phyloP scores from a whole-genome alignment of 345 rosid genomes.

The Brassica carinata region DNA sequence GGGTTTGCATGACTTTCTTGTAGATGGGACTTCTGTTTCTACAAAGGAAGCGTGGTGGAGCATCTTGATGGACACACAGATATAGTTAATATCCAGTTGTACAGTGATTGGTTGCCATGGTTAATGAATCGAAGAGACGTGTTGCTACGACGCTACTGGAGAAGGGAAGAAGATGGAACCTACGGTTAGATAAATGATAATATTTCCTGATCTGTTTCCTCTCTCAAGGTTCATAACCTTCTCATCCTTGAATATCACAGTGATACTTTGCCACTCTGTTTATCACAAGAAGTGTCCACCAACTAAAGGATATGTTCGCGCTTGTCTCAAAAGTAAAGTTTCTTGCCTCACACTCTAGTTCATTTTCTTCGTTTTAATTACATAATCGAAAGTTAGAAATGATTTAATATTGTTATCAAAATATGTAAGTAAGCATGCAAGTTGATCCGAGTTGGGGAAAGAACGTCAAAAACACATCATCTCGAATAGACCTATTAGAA shows the following conservation, averaged over 20 bases:
- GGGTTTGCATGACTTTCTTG: conserved; percentile 25
- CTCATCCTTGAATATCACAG: conserved; percentile 46
- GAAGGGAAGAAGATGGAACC: conserved; percentile 96
- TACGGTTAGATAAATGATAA: conserved; percentile 57
- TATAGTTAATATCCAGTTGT: conserved; percentile 63
- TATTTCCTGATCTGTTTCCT: not conserved
- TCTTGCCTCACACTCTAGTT: conserved; percentile 2
- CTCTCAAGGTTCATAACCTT: conserved; percentile 18
- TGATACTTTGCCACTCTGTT: conserved; percentile 83
- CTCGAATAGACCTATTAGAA: not conserved
- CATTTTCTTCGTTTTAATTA: not conserved
- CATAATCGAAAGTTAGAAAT: not conserved
- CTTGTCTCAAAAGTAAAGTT: conserved; percentile 84
- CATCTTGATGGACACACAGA: conserved; percentile 93
- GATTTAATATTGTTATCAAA: not conserved
- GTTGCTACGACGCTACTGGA: conserved; percentile 86
- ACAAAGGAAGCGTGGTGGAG: conserved; percentile 73
- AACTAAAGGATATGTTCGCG: conserved; percentile 72
- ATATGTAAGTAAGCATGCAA: too few species aligned
- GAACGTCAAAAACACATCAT: too few species aligned
- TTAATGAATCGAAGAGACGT: conserved; percentile 83
- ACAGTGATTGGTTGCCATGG: conserved; percentile 86
- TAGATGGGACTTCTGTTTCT: conserved; percentile 94
- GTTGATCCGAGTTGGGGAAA: too few species aligned
- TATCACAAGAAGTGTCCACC: conserved; percentile 76